phyloP scores from a whole-genome alignment of 768 basidiomycete genomes.

The Boletus barrowsii region DNA sequence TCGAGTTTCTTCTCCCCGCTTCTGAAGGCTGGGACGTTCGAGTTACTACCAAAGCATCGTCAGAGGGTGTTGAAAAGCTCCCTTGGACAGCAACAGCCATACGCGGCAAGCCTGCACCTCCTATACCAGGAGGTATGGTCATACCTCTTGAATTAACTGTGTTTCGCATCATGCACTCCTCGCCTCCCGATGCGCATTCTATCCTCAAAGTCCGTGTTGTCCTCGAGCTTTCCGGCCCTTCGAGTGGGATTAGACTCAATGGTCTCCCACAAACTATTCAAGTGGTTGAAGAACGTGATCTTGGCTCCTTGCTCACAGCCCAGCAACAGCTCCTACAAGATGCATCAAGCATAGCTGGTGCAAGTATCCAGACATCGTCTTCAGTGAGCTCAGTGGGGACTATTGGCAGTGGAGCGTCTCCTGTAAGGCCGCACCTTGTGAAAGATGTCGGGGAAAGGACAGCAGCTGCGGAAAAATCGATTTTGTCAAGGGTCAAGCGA shows the following conservation, averaged over 20 bases:
- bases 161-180: constrained; percentile 70
- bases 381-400: constrained; percentile 54
- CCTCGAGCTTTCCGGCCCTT: constrained; percentile 77
- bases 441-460: constrained; percentile 44
- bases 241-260: constrained; percentile 80
- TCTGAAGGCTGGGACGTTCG: constrained; percentile 86
- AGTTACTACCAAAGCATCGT: constrained; percentile 70
- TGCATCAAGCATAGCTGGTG: constrained; percentile 61
- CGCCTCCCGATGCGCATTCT: constrained; percentile 68
- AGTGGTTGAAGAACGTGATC: constrained; percentile 65
- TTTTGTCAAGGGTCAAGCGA: constrained; percentile 81
- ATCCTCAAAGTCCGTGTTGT: constrained; percentile 77
- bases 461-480: constrained; percentile 71
- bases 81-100: constrained; percentile 70
- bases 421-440: constrained; percentile 33
- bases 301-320: constrained; percentile 41
- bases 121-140: constrained; percentile 30
- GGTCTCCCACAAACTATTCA: constrained; percentile 72
- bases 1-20: constrained; percentile 79
- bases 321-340: constrained; percentile 62
- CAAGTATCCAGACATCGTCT: constrained; percentile 66
- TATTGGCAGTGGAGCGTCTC: constrained; percentile 34
- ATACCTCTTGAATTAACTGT: constrained; percentile 50
- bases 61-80: constrained; percentile 64
- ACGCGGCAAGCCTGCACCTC: constrained; percentile 36